phyloP scores from a whole-genome alignment of 2,329 filamentous ascomycete genomes.

The Clathrospora elynae region DNA sequence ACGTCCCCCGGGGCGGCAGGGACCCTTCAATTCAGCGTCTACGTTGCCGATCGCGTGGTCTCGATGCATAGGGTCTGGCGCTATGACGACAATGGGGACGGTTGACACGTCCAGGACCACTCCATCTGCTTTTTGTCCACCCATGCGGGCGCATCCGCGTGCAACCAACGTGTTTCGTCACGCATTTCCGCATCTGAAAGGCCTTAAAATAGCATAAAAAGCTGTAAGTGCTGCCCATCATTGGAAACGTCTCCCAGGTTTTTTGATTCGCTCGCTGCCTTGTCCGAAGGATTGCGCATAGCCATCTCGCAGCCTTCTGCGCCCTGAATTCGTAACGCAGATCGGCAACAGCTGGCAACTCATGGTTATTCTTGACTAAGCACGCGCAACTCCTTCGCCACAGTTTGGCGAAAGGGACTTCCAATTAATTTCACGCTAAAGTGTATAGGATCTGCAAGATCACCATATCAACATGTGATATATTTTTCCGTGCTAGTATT shows the following conservation, averaged over 20 bases:
- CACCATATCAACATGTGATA: too few species aligned
- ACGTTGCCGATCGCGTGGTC: conserved; percentile 30
- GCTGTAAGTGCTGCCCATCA: too few species aligned
- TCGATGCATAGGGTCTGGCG: conserved; percentile 37
- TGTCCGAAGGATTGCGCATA: conserved; percentile 7
- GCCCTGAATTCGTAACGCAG: conserved; percentile 10
- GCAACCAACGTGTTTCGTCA: conserved; percentile 7
- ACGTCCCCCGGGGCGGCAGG: conserved; percentile 17
- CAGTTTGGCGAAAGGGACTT: conserved; percentile 11
- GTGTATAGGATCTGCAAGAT: conserved; percentile 26
- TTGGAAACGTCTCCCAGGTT: too few species aligned
- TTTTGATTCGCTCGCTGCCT: conserved; percentile 9
- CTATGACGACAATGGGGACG: conserved; percentile 21
- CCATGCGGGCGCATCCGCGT: conserved; percentile 16
- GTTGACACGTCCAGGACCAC: conserved; percentile 26
- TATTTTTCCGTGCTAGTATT: too few species aligned
- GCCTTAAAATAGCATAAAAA: conserved; percentile 18
- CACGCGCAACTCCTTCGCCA: conserved; percentile 37
- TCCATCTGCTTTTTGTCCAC: conserved; percentile 12
- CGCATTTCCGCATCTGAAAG: conserved; percentile 6
- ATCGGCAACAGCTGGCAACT: conserved; percentile 16
- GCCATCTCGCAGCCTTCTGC: conserved; percentile 10
- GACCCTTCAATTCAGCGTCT: conserved; percentile 22
- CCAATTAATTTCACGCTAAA: conserved; percentile 22
- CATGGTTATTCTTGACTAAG: conserved; percentile 17